A percentile compares a stretch with the other conserved stretches of the same genome.
Conservation (phyloP, 2,329 filamentous ascomycete genomes). For the Colletotrichum noveboracense region DNA sequence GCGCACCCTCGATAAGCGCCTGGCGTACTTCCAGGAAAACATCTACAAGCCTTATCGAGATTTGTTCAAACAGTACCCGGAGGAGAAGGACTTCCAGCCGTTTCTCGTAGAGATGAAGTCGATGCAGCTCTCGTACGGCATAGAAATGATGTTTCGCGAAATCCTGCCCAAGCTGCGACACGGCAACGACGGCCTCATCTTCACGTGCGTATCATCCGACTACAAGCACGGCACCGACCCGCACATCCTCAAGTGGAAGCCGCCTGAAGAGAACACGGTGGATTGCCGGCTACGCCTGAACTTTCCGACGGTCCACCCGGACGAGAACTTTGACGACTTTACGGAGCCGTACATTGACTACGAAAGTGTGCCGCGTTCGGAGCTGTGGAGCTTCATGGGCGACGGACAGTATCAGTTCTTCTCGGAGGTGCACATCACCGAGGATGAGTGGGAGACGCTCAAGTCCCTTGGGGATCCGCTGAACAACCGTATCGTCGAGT, state of each 20-base stretch:
- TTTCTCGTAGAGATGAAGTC: conserved; percentile 88
- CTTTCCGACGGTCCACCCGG: conserved; percentile 75
- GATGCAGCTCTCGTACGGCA: conserved; percentile 87
- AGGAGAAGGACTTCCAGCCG: conserved; percentile 72
- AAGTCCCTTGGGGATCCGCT: conserved; percentile 77
- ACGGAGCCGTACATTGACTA: conserved; percentile 75
- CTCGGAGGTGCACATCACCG: conserved; percentile 70
- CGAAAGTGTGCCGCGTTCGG: conserved; percentile 75
- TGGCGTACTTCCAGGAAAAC: conserved; percentile 83
- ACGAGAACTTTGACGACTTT: conserved; percentile 67
- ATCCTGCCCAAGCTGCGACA: conserved; percentile 85
- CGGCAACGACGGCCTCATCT: conserved; percentile 96
- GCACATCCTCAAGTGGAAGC: conserved; percentile 98
- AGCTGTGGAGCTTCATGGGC: conserved; percentile 74
- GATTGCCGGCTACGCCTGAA: conserved; percentile 84
- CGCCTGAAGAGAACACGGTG: conserved; percentile 91
- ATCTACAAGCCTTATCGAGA: conserved; percentile 75
- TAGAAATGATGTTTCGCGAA: conserved; percentile 90
- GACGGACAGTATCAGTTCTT: conserved; percentile 69
- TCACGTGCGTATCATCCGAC: conserved; percentile 87
- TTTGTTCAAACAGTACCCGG: conserved; percentile 68
- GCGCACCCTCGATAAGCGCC: conserved; percentile 83
- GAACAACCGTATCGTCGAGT: conserved; percentile 90
- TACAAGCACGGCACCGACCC: conserved; percentile 92
- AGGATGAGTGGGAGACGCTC: conserved; percentile 82